Evolutionary conservation across 2,329 filamentous ascomycete species (phyloP).

Genomic region (Catunica adiposa): DNA sequence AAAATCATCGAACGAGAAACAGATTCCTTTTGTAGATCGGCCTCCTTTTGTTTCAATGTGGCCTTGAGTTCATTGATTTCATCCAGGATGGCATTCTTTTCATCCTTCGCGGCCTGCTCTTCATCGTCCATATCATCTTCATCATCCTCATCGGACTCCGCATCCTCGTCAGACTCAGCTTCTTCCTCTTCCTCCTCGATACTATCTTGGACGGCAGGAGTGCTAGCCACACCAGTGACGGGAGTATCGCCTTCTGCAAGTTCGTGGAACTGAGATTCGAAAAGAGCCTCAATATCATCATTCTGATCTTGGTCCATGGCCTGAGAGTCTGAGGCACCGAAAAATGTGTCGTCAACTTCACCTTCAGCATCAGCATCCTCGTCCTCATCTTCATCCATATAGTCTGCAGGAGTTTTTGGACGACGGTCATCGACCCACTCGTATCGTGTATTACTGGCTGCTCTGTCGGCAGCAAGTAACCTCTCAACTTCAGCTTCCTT

Average conservation of each 20-base stretch:
- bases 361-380: slow-evolving; percentile 30
- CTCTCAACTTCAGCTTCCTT: slow-evolving; percentile 67
- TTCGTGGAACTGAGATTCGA: slow-evolving; percentile 36
- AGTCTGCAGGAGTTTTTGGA: slow-evolving; percentile 16
- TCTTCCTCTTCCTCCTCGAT: slow-evolving; percentile 31
- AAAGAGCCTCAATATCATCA: slow-evolving; percentile 34
- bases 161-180: slow-evolving; percentile 29
- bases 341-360: slow-evolving; percentile 27
- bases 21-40: slow-evolving; percentile 24
- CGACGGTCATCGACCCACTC: slow-evolving; percentile 44
- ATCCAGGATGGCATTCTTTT: slow-evolving; percentile 37
- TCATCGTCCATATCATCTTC: slow-evolving; percentile 40
- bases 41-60: slow-evolving; percentile 30
- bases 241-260: slow-evolving; percentile 31
- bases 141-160: slow-evolving; percentile 31
- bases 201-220: slow-evolving; percentile 30
- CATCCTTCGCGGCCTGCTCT: slow-evolving; percentile 31
- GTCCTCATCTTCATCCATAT: slow-evolving; percentile 23
- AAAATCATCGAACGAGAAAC: slow-evolving; percentile 31
- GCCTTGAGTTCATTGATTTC: slow-evolving; percentile 38
- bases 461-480: slow-evolving; percentile 52
- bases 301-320: slow-evolving; percentile 42
- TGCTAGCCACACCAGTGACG: slow-evolving; percentile 26
- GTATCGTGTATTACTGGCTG: slow-evolving; percentile 41
- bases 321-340: slow-evolving; percentile 40